phyloP scores from a whole-genome alignment of 2,329 filamentous ascomycete species.

The Rhynchosporium agropyri region DNA sequence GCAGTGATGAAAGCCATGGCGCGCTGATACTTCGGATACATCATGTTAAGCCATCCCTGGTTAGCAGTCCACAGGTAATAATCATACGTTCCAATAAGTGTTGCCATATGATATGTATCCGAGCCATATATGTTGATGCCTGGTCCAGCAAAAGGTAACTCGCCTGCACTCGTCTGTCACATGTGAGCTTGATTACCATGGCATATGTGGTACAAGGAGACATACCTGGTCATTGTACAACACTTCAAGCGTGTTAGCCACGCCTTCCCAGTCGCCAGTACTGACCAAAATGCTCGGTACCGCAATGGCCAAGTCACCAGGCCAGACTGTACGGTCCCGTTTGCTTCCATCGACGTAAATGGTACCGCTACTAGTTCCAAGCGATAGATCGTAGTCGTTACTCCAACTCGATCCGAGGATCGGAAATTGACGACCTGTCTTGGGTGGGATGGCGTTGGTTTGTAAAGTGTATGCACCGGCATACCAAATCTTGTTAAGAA shows the following conservation, averaged over 20 bases:
- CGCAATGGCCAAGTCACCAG: conserved; percentile 62
- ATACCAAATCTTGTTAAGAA: conserved; percentile 58
- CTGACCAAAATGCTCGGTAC: conserved; percentile 57
- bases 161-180: conserved; percentile 43
- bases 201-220: conserved; percentile 3
- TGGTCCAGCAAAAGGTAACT: conserved; percentile 53
- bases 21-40: conserved; percentile 52
- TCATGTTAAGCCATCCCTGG: conserved; percentile 48
- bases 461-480: conserved; percentile 50
- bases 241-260: conserved; percentile 53
- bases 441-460: conserved; percentile 40
- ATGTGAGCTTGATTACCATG: neutral
- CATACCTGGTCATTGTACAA: conserved; percentile 40
- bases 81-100: conserved; percentile 60
- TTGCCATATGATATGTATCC: conserved; percentile 61
- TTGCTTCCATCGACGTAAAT: conserved; percentile 57
- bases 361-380: conserved; percentile 38
- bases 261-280: conserved; percentile 54
- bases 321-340: conserved; percentile 61
- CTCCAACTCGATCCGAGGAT: conserved; percentile 42
- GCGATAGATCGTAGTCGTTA: conserved; percentile 48
- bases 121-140: conserved; percentile 46
- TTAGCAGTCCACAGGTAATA: conserved; percentile 61
- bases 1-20: conserved; percentile 50
- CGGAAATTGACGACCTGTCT: conserved; percentile 41